Percentiles rank a stretch among this genome's conserved stretches.
Conservation (phyloP, 371 early-diverging fungal genomes). For the Batkoa obscura region DNA sequence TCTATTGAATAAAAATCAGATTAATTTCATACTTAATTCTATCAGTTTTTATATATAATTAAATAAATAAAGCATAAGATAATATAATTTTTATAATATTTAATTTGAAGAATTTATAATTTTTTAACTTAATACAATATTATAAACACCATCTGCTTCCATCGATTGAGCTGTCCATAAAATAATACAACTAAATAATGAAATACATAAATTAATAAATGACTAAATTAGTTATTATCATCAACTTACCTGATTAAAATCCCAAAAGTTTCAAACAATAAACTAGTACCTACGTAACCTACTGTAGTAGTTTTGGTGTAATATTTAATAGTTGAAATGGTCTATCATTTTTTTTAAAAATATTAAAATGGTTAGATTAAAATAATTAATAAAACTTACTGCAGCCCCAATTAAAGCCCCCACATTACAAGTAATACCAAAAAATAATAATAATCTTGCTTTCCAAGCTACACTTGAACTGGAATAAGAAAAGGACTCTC, state of each 20-base stretch:
- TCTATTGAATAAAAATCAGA: too few relatives aligned
- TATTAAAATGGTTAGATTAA: too few relatives aligned
- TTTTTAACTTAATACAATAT: constrained; percentile 3
- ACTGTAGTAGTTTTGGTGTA: background rate
- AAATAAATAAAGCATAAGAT: too few relatives aligned
- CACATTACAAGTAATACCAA: constrained; percentile 4
- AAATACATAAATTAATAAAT: background rate
- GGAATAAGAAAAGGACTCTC: constrained; percentile 5
- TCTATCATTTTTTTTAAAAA: background rate
- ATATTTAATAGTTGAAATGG: constrained; percentile 4
- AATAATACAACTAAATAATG: constrained; percentile 3
- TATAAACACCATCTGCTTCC: background rate
- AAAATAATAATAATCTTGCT: constrained; percentile 2
- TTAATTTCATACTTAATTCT: too few relatives aligned
- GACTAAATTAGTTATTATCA: background rate
- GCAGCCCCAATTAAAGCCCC: constrained; percentile 5
- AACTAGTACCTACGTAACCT: background rate
- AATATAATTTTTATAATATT: too few relatives aligned
- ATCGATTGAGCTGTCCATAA: constrained; percentile 6
- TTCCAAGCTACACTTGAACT: constrained; percentile 5
- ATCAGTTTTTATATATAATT: too few relatives aligned
- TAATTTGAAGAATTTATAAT: too few relatives aligned
- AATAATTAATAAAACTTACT: constrained; percentile 1
- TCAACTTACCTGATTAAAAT: constrained; percentile 1
- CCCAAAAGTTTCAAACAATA: background rate